Conservation (phyloP, 495 filamentous ascomycete genomes). For the Penicillium chermesinum region DNA sequence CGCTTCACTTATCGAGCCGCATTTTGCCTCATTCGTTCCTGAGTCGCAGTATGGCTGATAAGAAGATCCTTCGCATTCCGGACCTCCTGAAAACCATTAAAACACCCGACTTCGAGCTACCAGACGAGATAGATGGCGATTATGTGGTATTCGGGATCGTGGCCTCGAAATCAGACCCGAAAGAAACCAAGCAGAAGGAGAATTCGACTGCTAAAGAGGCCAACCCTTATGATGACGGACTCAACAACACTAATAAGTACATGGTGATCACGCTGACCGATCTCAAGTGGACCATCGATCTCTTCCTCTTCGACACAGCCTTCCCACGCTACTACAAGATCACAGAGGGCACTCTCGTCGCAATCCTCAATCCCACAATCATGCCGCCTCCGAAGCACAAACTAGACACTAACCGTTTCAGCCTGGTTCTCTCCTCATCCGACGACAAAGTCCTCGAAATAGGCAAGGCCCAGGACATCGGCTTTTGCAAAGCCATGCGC, state of each 20-base stretch:
- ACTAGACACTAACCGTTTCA: conserved; percentile 74
- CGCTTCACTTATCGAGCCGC: conserved; percentile 77
- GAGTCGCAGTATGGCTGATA: conserved; percentile 66
- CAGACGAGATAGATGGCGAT: conserved; percentile 81
- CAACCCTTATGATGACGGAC: conserved; percentile 49
- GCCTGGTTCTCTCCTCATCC: conserved; percentile 72
- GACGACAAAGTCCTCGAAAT: conserved; percentile 88
- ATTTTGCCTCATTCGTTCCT: conserved; percentile 78
- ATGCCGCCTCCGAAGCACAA: conserved; percentile 74
- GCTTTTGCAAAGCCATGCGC: conserved; percentile 77
- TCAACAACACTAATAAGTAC: conserved; percentile 66
- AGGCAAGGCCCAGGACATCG: conserved; percentile 78
- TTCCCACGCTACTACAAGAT: conserved; percentile 91
- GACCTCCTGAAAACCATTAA: conserved; percentile 77
- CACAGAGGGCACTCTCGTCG: conserved; percentile 76
- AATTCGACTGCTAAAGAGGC: conserved; percentile 38
- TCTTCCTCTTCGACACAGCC: conserved; percentile 86
- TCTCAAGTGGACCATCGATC: conserved; percentile 82
- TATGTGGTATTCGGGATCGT: conserved; percentile 84
- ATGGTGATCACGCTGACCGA: conserved; percentile 89
- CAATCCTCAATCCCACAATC: conserved; percentile 87
- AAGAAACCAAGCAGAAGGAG: conserved; percentile 53
- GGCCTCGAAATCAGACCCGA: conserved; percentile 78
- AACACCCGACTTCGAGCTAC: conserved; percentile 76
- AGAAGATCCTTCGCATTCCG: conserved; percentile 72